These are phyloP conservation scores for Paratinospora sagittata DNA, from an alignment of 164 flowering plant genomes.

Conservation along the genomic window DNA sequence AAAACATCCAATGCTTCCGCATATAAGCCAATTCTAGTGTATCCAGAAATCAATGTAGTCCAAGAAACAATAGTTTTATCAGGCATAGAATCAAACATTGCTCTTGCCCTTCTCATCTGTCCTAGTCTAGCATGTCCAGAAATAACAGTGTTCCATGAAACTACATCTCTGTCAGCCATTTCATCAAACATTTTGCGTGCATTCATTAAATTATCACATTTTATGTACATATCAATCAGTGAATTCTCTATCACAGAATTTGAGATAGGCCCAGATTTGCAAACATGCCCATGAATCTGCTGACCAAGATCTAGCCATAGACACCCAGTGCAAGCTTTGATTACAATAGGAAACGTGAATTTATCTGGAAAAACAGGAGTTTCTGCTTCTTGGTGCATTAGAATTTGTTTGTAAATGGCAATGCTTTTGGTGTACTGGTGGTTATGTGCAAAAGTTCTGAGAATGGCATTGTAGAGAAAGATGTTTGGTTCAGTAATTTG, in stretches of 20 bases:
- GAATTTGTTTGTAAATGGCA: constrained; percentile 39
- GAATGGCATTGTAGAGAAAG: constrained; percentile 59
- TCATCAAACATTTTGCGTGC: constrained; percentile 55
- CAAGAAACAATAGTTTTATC: constrained; percentile 47
- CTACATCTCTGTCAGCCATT: constrained; percentile 55
- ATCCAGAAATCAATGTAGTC: constrained; percentile 56
- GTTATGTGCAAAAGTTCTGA: constrained; percentile 45
- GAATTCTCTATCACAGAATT: constrained; percentile 37
- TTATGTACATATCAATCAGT: constrained; percentile 60
- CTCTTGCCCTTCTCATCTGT: constrained; percentile 43
- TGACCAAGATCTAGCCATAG: constrained; percentile 31
- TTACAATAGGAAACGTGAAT: constrained; percentile 61
- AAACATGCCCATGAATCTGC: constrained; percentile 61
- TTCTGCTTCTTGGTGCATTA: constrained; percentile 15
- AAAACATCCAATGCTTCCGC: constrained; percentile 42
- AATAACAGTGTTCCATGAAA: constrained; percentile 65
- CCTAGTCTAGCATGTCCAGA: constrained; percentile 54
- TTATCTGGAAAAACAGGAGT: constrained; percentile 36
- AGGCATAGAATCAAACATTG: constrained; percentile 44
- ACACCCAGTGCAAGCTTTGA: constrained; percentile 51
- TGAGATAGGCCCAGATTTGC: constrained; percentile 34
- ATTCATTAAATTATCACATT: constrained; percentile 35
- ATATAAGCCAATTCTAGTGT: constrained; percentile 27
- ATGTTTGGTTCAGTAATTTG: constrained; percentile 48
- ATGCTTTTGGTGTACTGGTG: constrained; percentile 16